Percentiles rank a stretch among this genome's conserved stretches.
These are phyloP conservation scores for Pythium chondricola DNA, from an alignment of 352 stramenopile genomes.

Conservation along the genomic window DNA sequence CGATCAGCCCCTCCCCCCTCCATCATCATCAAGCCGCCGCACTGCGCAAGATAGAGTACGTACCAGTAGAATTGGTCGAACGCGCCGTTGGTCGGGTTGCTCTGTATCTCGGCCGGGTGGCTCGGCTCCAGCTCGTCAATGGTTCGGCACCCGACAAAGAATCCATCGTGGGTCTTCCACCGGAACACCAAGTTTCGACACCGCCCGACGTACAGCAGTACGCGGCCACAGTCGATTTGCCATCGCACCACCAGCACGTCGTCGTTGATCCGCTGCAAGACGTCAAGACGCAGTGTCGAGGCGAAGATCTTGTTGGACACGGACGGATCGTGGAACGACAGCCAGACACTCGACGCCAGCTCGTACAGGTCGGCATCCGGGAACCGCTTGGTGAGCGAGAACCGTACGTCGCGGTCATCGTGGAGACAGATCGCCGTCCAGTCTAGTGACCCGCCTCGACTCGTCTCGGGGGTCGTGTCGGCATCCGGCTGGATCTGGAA, in stretches of 20 bases:
- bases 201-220: slow-evolving; percentile 13
- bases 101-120: neutral
- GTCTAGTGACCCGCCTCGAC: too few relatives aligned
- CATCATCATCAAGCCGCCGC: too few relatives aligned
- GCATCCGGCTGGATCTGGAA: slow-evolving; percentile 17
- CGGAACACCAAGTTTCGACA: slow-evolving; percentile 23
- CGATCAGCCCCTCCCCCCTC: too few relatives aligned
- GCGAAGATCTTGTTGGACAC: slow-evolving; percentile 18
- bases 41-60: too few relatives aligned
- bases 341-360: slow-evolving; percentile 19
- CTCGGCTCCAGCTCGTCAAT: slow-evolving; percentile 15
- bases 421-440: slow-evolving; percentile 16
- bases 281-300: slow-evolving; percentile 12
- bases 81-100: slow-evolving; percentile 13
- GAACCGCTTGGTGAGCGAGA: slow-evolving; percentile 22
- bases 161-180: slow-evolving; percentile 19
- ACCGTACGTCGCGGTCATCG: slow-evolving; percentile 17
- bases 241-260: slow-evolving; percentile 20
- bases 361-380: slow-evolving; percentile 8
- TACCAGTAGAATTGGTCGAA: slow-evolving; percentile 31
- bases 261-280: slow-evolving; percentile 21
- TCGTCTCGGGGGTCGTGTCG: too few relatives aligned
- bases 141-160: slow-evolving; percentile 22
- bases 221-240: slow-evolving; percentile 19
- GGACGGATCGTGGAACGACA: slow-evolving; percentile 14